Evolutionary conservation across 1,139 yeast genomes (phyloP), one percentile per base, ranked within the genome.

Genomic region (Hemisphaericaspora subhashii): DNA sequence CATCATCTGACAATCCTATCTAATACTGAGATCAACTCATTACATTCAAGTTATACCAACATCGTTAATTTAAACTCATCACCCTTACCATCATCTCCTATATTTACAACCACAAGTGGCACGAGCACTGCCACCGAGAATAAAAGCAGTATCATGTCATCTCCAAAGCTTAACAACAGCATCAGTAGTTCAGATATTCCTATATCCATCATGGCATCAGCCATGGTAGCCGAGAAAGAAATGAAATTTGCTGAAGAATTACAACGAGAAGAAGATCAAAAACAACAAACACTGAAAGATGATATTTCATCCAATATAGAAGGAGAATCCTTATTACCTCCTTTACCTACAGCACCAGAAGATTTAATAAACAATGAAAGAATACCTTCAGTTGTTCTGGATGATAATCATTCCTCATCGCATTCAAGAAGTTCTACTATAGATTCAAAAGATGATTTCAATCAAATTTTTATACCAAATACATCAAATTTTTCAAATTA

Each of bases 281-380:
- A 29, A 17, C 31, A 27, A 16, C 23, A 29, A 12, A 29, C 6
- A 29, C n/a, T 4, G 23, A 17, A 29, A 12, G 15, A 17, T 2
- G 11, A 12, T n/a, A 14, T 2, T 5, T 16, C 9, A 29, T 6
- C 23, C 4, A 18, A 3, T 2, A 28, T 38, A 22, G 39, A 47
- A 31, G 40, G 40, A n/a, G 72, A 67, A 41, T 46, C 57, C 7
- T 53, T 68, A 22, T 57, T 68, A 37, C 74, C 74, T 2, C 74
- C 74, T 5, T 51, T 68, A 30, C 74, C 74, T 3, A 60, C 55
- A 24, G 50, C 48, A 5, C 13, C 34, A 6, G 49, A 46, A 38
- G 51, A 47, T 30, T 38, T 41, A 17, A 39, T 34, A 31, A 20
- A n/a, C n/a, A n/a, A 14, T 29, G 32, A 29, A 18, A 17, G 23